Conservation (phyloP, 2,329 filamentous ascomycete species). For the Aureobasidium mangrovei region DNA sequence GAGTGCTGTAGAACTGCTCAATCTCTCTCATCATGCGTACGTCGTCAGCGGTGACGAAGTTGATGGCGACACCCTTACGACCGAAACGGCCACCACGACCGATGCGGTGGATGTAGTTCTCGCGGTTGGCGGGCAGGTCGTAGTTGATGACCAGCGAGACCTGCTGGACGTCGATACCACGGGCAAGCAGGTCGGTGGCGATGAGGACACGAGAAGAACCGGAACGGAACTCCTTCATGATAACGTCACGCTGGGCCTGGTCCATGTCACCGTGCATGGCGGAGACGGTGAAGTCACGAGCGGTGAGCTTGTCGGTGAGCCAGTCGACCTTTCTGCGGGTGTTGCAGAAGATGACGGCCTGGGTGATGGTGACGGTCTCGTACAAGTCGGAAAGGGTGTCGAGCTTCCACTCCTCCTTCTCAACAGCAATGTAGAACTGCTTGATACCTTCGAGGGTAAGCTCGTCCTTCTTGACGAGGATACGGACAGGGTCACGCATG, state of each 20-base stretch:
- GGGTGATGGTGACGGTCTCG: constrained; percentile 98
- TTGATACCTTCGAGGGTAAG: constrained; percentile 99
- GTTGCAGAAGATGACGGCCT: constrained; percentile 99
- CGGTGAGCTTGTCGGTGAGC: constrained; percentile 98
- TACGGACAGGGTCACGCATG: constrained; percentile 98
- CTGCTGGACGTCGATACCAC: constrained; percentile 99
- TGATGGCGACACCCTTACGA: constrained; percentile 99
- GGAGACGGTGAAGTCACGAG: constrained; percentile 97
- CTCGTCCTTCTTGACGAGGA: constrained; percentile 99
- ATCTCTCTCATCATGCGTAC: constrained; percentile 99
- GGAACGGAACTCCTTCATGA: constrained; percentile 99
- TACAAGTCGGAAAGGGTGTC: constrained; percentile 98
- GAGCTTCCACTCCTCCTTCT: constrained; percentile 99
- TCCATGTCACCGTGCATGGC: constrained; percentile 99
- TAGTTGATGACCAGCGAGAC: constrained; percentile 99
- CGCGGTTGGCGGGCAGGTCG: constrained; percentile 94
- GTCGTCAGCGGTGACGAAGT: constrained; percentile 98
- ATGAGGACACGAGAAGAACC: constrained; percentile 98
- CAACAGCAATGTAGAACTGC: constrained; percentile 99
- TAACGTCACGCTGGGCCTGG: constrained; percentile 92
- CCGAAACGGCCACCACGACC: constrained; percentile 99
- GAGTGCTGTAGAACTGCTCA: constrained; percentile 99
- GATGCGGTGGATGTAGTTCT: constrained; percentile 99
- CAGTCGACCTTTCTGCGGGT: constrained; percentile 99
- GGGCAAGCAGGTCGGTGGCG: constrained; percentile 91